Base-by-base conservation (phyloP, 129 eudicot species). In the Kitagawia praeruptora region DNA sequence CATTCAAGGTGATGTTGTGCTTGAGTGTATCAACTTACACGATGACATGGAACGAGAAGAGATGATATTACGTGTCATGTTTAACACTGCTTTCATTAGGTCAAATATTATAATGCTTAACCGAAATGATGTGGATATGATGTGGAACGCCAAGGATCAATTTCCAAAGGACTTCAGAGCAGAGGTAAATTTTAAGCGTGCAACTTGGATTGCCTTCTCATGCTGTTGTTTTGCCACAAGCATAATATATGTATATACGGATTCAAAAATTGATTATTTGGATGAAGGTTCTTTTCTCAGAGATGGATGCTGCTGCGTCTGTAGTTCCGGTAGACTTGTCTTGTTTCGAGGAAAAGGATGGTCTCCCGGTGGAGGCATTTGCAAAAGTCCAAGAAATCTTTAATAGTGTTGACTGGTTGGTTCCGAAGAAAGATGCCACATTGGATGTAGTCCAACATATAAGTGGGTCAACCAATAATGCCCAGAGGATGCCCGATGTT, bases 341-440 rank as follows among this genome's bases (percentile, higher is more conserved):
- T 82, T 83, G 87, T 83, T 82, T 92, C 27, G 98, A 90, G 71
- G 97, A 86, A 75, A 90, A 88, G 83, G 97, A 91, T 56, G 98
- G 98, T 40, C 97, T 95, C 12, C 98, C 99, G 27, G 83, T 86
- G 80, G 98, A 95, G 84, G 98, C 98, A 83, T 95, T 95, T 90
- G 97, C 92, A 71, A 95, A 87, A 83, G 93, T 95, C 81, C 94
- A 88, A 74, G 98, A 95, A 83, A 83, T 95, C 76, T 95, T 95
- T 78, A 92, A 79, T 80, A 87, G 85, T 76, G 97, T 89, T 79
- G 98, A 95, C 81, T 95, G 96, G 97, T 78, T 87, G 70, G 88
- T 54, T 63, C 90, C 98, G 34, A 92, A 88, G 49, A 84, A 80
- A 40, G 97, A 88, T 77, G 83, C 85, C 16, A 86, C 94, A 14